Base-by-base conservation (phyloP, 2,329 filamentous ascomycete species). In the Pleoardoris graminearum region DNA sequence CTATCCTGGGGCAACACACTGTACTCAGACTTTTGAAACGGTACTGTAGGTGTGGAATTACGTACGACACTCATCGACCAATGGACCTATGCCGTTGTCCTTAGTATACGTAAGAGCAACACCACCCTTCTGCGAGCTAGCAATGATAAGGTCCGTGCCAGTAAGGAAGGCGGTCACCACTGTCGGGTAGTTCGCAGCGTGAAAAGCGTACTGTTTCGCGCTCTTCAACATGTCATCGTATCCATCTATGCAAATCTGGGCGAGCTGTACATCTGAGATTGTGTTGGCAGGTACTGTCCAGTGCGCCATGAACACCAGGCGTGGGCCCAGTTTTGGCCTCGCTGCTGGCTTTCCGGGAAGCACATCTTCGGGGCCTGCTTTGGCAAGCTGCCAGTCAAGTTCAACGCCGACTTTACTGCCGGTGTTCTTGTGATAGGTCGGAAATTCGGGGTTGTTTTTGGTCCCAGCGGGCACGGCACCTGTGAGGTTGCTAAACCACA, bases 351-450 rank as follows among this genome's bases (percentile, higher is more conserved):
- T 25, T 41, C 37, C 37, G 22, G 37, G 37, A 27, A 41, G 21
- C 37, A 41, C 37, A 27, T 41, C 37, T 41, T 41, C 37, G 37
- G 37, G 37, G 21, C 37, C 37, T 25, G 37, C 37, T 41, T 41
- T 41, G 22, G 37, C 37, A 17, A 41, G 37, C 37, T 27, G 22
- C 22, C 23, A 41, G 37, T 41, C 37, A 27, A 41, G 37, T 41
- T 41, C 37, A 25, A 27, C 37, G 37, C 37, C 37, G 23, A 41
- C 37, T 41, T 41, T 41, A 27, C 37, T 41, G 22, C 37, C 23
- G 17, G 37, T 41, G 21, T 25, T 25, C 23, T 27, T 41, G 37
- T 41, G 22, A 27, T 41, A 41, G 22, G 22, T 41, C 23, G 22
- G 23, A 25, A 41, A 41, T 25, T 41, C 14, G 14, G 37, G 37